Evolutionary conservation across 768 basidiomycete species (phyloP), one percentile per base, ranked within the genome.

Genomic region (Gloeostereum incarnatum): DNA sequence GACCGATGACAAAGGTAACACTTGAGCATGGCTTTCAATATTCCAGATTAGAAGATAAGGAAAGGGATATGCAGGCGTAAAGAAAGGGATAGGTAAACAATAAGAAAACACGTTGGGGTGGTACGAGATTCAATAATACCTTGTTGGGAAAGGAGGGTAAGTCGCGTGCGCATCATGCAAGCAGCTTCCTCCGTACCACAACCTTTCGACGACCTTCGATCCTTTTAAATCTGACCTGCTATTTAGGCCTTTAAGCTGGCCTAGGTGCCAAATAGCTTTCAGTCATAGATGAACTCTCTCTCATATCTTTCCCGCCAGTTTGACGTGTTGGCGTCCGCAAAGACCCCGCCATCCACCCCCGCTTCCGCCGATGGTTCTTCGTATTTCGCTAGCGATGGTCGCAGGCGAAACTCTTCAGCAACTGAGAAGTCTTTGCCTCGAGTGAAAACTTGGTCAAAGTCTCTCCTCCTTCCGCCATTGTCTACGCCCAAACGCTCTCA

Each of bases 281-380:
- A 57, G 38, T 18, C 27, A 20, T 31, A 33, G 44, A 90, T 90
- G 87, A 89, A 90, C 65, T 83, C 83, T 49, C 75, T 90, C 51
- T 68, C 73, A 13, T 80, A 84, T 61, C 68, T 90, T 44, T 84
- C 87, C 48, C 80, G 81, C 54, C 81, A 86, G 57, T 78, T 87
- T 68, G 84, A 90, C 63, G 77, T 74, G 44, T 62, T 85, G 48
- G 78, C 79, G 42, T 61, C 77, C 6, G 56, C 78, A 35, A 68
- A 67, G 49, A 66, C 77, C 30, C 73, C 75, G 19, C 72, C 80
- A 11, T 69, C 75, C 26, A 73, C 78, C 1, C 73, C 77, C 30
- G 59, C 63, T 31, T 49, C 60, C 31, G 63, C 68, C 19, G 56
- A 55, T 18, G 38, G 42, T 33, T 37, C 36, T 24, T 43, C 37